Evolutionary conservation across 352 stramenopile species (phyloP).

Genomic region (Pythium rhizo-oryzae): DNA sequence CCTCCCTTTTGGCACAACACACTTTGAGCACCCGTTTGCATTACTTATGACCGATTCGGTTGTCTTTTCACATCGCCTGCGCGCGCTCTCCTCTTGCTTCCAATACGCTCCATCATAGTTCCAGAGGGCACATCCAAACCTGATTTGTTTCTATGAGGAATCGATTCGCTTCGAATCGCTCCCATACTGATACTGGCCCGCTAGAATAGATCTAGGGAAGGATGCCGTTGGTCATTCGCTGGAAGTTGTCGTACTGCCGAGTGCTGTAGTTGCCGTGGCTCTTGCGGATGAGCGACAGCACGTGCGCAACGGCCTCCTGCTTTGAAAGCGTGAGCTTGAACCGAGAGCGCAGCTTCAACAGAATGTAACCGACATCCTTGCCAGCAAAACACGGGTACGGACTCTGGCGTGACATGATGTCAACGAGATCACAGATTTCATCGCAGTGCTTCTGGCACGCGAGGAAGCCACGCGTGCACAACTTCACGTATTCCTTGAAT

Average conservation of each 20-base stretch:
- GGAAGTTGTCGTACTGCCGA: constrained; percentile 94
- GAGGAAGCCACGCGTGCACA: constrained; percentile 97
- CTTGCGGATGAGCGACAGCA: constrained; percentile 90
- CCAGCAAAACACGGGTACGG: constrained; percentile 96
- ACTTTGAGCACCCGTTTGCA: background rate
- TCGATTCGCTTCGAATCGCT: background rate
- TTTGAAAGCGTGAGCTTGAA: constrained; percentile 90
- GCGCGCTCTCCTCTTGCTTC: background rate
- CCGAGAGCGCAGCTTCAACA: constrained; percentile 83
- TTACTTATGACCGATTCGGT: constrained; percentile 10
- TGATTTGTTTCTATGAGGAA: background rate
- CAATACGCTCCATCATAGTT: background rate
- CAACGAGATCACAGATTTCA: constrained; percentile 96
- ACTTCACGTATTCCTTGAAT: constrained; percentile 97
- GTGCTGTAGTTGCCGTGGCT: constrained; percentile 94
- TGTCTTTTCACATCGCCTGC: constrained; percentile 13
- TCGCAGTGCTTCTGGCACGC: constrained; percentile 95
- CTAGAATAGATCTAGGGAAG: constrained; percentile 53
- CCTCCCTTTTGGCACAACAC: too few relatives aligned
- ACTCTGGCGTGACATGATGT: constrained; percentile 96
- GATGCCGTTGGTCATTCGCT: constrained; percentile 95
- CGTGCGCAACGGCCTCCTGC: constrained; percentile 90
- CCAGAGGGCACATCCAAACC: too few relatives aligned
- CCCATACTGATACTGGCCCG: too few relatives aligned
- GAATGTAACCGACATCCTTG: constrained; percentile 84